phyloP scores from a whole-genome alignment of 2,329 filamentous ascomycete genomes.

The Aspergillus floridensis region DNA sequence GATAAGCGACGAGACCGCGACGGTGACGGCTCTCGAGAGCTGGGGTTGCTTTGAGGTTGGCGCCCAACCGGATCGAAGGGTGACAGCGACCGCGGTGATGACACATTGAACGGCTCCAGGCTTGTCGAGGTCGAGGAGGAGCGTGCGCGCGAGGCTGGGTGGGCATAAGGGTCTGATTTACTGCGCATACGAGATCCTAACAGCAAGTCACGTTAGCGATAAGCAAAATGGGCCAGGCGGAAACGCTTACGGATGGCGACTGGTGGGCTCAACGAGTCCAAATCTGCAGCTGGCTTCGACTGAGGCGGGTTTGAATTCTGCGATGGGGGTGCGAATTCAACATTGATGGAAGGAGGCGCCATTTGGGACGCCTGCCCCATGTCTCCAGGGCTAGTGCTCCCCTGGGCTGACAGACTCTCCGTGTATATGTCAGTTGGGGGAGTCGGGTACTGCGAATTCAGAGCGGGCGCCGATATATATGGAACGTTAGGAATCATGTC shows the following conservation, averaged over 20 bases:
- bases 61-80: conserved; percentile 36
- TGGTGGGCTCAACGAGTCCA: conserved; percentile 81
- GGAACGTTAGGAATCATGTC: conserved; percentile 52
- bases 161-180: conserved; percentile 61
- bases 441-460: conserved; percentile 50
- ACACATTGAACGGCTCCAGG: conserved; percentile 31
- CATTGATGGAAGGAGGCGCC: conserved; percentile 91
- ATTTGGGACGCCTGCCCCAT: conserved; percentile 70
- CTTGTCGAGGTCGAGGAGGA: conserved; percentile 35
- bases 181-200: conserved; percentile 56
- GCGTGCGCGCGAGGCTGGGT: conserved; percentile 41
- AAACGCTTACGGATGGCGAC: conserved; percentile 56
- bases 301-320: conserved; percentile 65
- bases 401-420: conserved; percentile 48
- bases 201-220: conserved; percentile 7
- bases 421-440: conserved; percentile 52
- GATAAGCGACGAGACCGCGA: conserved; percentile 44
- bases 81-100: conserved; percentile 44
- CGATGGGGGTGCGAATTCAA: conserved; percentile 80
- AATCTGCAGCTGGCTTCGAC: conserved; percentile 62
- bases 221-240: not conserved
- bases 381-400: conserved; percentile 53
- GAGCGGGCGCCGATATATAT: conserved; percentile 47
- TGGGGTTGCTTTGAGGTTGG: conserved; percentile 39
- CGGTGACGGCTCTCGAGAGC: conserved; percentile 46